Evolutionary conservation across 75 land plant species (phyloP).

Genomic region (Isoetes taiwanensis): DNA sequence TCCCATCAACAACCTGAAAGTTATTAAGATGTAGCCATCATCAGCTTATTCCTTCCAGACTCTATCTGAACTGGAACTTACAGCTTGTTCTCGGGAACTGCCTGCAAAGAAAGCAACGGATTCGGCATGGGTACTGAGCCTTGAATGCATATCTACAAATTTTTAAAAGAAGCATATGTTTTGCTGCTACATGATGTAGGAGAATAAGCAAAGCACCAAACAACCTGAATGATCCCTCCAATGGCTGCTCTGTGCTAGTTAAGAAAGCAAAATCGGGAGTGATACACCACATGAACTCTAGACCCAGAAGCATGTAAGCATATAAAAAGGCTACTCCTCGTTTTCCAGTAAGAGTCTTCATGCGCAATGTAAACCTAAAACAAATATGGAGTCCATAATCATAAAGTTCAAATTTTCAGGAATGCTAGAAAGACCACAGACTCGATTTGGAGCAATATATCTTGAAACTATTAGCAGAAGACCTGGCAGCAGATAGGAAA

Average conservation of each 20-base stretch:
- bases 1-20: slow-evolving; percentile 72
- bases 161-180: too few relatives aligned
- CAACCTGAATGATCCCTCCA: slow-evolving; percentile 87
- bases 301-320: slow-evolving; percentile 89
- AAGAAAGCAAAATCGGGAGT: slow-evolving; percentile 90
- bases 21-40: not conserved
- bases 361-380: slow-evolving; percentile 93
- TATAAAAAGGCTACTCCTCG: slow-evolving; percentile 88
- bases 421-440: too few relatives aligned
- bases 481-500: too few relatives aligned
- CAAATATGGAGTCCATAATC: too few relatives aligned
- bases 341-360: slow-evolving; percentile 75
- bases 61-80: slow-evolving; percentile 24
- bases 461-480: too few relatives aligned
- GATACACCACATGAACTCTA: slow-evolving; percentile 75
- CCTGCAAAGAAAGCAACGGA: slow-evolving; percentile 99
- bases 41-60: not conserved
- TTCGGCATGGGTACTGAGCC: slow-evolving; percentile 92
- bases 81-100: slow-evolving; percentile 82
- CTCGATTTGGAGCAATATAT: too few relatives aligned
- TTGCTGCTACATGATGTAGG: not conserved
- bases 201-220: slow-evolving; percentile 5
- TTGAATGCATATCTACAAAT: slow-evolving; percentile 86
- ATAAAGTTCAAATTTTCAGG: too few relatives aligned
- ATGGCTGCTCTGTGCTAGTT: slow-evolving; percentile 79